Evolutionary conservation across 768 basidiomycete genomes (phyloP), one percentile per base, ranked within the genome.

Genomic region (Agrocybe praecox): DNA sequence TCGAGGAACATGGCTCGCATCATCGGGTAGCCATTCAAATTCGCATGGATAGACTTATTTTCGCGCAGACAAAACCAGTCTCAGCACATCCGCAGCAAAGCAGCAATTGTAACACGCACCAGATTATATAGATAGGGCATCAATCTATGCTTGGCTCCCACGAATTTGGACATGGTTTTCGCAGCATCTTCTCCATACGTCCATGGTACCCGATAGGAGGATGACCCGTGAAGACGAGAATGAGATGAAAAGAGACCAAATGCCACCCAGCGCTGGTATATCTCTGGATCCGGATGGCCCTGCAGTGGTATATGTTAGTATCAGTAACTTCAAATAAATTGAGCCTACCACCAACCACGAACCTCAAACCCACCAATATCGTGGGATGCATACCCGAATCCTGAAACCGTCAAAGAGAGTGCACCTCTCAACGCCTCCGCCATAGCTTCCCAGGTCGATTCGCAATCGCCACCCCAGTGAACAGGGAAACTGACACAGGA

Each of bases 341-440:
- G n/a, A 7, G 18, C n/a, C 8, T 21, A 46, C n/a, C 9, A 26
- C 19, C 4, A 32, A 21, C 17, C 6, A 60, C 74, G 45, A 46
- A 80, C 84, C 75, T 90, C 88, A 60, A 89, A 91, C 1, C 89
- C 89, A 22, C 88, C 89, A 53, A 92, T 89, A 65, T 92, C 89
- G 67, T 89, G 87, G 17, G 86, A 86, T 7, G 86, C 82, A 70
- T 83, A 90, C 0, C 80, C 86, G 62, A 89, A 92, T 1, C 89
- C 88, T 26, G 87, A 88, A 5, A 79, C 56, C 1, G 86, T 86
- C 52, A 90, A 69, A 36, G 85, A 86, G n/a, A 92, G 70, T 17
- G 77, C 76, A 10, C 89, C 89, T 5, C 88, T 78, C 50, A 90
- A 70, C 1, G 87, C 82, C 69, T 92, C 88, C 0, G 86, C 86